Evolutionary conservation across 2,329 filamentous ascomycete genomes (phyloP).

Genomic region (Talaromyces verruculosus): DNA sequence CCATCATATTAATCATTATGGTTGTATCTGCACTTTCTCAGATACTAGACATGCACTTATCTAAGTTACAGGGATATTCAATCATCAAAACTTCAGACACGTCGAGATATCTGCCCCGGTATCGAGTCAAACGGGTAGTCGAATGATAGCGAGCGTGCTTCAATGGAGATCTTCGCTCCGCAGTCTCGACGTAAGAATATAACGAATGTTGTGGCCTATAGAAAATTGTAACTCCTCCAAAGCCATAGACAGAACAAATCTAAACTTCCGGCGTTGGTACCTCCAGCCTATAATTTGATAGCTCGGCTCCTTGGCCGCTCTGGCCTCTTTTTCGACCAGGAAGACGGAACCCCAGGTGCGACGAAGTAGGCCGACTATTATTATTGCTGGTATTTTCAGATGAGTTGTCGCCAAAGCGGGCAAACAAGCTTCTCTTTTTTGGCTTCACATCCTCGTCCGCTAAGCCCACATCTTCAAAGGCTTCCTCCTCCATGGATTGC

Average conservation of each 20-base stretch:
- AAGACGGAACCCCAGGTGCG: constrained; percentile 63
- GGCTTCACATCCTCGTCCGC: constrained; percentile 67
- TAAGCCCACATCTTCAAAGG: constrained; percentile 87
- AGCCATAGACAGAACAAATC: background rate
- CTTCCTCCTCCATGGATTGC: constrained; percentile 70
- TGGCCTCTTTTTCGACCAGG: constrained; percentile 70
- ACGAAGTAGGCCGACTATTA: constrained; percentile 46
- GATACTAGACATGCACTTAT: background rate
- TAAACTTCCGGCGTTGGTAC: constrained; percentile 22
- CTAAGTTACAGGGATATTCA: background rate
- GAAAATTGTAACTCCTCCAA: background rate
- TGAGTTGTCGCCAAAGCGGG: constrained; percentile 68
- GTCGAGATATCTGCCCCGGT: background rate
- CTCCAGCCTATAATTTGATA: constrained; percentile 60
- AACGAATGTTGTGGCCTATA: background rate
- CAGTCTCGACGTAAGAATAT: constrained; percentile 6
- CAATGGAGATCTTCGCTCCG: background rate
- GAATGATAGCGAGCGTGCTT: background rate
- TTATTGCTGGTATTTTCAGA: constrained; percentile 23
- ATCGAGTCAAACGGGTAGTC: background rate
- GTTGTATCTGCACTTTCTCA: background rate
- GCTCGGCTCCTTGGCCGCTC: constrained; percentile 68
- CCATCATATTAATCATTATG: constrained; percentile 6
- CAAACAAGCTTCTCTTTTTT: constrained; percentile 75
- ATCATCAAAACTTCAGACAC: background rate